A percentile compares a stretch with the other conserved stretches of the same genome.
Conservation (phyloP, 78 protist species). For the Pigoraptor vietnamica region DNA sequence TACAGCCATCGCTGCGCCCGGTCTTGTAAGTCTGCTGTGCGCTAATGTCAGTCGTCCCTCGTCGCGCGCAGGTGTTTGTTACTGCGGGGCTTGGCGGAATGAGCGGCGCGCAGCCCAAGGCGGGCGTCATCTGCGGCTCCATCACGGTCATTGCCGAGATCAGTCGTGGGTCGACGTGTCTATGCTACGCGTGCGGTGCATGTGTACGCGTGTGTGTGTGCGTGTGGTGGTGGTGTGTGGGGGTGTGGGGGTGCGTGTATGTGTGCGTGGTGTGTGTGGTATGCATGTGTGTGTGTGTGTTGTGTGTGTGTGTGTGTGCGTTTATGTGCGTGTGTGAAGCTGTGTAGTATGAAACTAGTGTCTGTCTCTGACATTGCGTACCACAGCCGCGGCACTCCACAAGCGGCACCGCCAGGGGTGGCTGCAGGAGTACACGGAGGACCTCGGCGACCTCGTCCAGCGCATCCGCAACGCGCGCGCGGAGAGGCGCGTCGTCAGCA, state of each 20-base stretch:
- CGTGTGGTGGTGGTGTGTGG: too few relatives aligned
- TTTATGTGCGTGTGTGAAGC: too few relatives aligned
- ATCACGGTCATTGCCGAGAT: neutral
- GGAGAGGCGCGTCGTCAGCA: neutral
- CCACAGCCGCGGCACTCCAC: neutral
- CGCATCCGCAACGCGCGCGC: neutral
- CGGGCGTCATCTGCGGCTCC: neutral
- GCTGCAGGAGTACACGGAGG: neutral
- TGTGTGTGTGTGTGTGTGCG: too few relatives aligned
- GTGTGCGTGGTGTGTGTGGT: too few relatives aligned
- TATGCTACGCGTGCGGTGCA: neutral
- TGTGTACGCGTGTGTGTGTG: too few relatives aligned
- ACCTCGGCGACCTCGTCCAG: neutral
- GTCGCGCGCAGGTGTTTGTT: neutral
- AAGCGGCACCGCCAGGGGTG: slow-evolving; percentile 1
- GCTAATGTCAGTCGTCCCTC: neutral
- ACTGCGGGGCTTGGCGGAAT: neutral
- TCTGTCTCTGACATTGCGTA: too few relatives aligned
- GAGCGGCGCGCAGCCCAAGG: slow-evolving; percentile 6
- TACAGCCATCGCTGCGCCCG: too few relatives aligned
- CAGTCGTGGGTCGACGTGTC: neutral
- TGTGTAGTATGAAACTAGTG: too few relatives aligned
- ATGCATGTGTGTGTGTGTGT: too few relatives aligned
- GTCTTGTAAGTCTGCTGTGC: neutral
- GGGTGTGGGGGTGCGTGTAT: too few relatives aligned